Percentiles rank a stretch among this genome's conserved stretches.
Evolutionary conservation across 1,284 basidiomycete species (phyloP).

Genomic region (Laetiporus sulphureus): DNA sequence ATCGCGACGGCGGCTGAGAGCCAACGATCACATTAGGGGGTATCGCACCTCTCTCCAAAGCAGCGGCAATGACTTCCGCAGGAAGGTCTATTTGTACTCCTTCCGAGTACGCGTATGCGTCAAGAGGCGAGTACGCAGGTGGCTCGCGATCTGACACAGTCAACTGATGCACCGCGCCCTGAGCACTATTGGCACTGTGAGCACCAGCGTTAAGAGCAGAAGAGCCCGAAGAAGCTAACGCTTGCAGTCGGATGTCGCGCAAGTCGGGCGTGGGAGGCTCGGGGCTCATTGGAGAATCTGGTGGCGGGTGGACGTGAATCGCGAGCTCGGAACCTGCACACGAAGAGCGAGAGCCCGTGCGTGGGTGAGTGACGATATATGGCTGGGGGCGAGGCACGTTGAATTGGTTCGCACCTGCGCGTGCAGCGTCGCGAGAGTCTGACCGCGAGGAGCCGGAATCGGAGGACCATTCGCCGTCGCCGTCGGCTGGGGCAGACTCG

Average conservation of each 20-base stretch:
- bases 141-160: slow-evolving; percentile 39
- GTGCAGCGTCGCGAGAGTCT: slow-evolving; percentile 24
- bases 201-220: slow-evolving; percentile 9
- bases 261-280: slow-evolving; percentile 75
- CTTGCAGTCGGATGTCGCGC: slow-evolving; percentile 72
- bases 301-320: slow-evolving; percentile 65
- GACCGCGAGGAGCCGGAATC: slow-evolving; percentile 31
- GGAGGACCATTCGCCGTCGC: slow-evolving; percentile 14
- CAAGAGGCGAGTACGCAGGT: slow-evolving; percentile 77
- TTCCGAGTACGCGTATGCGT: slow-evolving; percentile 72
- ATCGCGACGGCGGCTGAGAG: slow-evolving; percentile 32
- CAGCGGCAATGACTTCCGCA: slow-evolving; percentile 76
- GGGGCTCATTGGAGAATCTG: slow-evolving; percentile 65
- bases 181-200: slow-evolving; percentile 13
- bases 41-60: slow-evolving; percentile 60
- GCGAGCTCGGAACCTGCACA: slow-evolving; percentile 53
- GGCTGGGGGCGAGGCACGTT: slow-evolving; percentile 53
- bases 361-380: slow-evolving; percentile 27
- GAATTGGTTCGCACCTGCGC: slow-evolving; percentile 76
- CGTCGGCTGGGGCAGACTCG: slow-evolving; percentile 14
- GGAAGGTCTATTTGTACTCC: slow-evolving; percentile 79
- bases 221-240: slow-evolving; percentile 39
- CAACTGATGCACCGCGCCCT: slow-evolving; percentile 10
- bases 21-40: slow-evolving; percentile 52
- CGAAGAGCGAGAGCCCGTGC: slow-evolving; percentile 27